Evolutionary conservation across 805 yeast species (phyloP).

Genomic region (Lachancea quebecensis): DNA sequence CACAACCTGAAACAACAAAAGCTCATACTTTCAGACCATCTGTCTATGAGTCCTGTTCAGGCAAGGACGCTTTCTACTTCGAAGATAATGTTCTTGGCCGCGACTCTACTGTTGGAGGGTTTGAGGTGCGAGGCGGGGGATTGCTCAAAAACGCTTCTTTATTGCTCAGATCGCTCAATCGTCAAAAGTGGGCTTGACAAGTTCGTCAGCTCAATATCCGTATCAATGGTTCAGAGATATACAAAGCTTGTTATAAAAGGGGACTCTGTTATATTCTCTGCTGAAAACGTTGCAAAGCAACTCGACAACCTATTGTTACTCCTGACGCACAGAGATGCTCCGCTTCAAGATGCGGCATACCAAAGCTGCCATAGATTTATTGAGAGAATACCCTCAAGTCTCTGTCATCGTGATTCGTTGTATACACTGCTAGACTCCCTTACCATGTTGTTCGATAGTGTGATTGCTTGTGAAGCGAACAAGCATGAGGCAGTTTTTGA

Average conservation of each 20-base stretch:
- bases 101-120: slow-evolving; percentile 71
- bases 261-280: slow-evolving; percentile 47
- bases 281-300: slow-evolving; percentile 58
- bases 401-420: slow-evolving; percentile 67
- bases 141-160: slow-evolving; percentile 67
- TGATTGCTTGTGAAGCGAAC: slow-evolving; percentile 74
- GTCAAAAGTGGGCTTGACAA: slow-evolving; percentile 61
- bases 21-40: slow-evolving; percentile 39
- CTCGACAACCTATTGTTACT: slow-evolving; percentile 57
- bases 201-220: slow-evolving; percentile 59
- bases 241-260: slow-evolving; percentile 46
- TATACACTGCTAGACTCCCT: slow-evolving; percentile 78
- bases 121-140: slow-evolving; percentile 75
- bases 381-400: slow-evolving; percentile 60
- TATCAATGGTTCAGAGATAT: slow-evolving; percentile 51
- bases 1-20: slow-evolving; percentile 72
- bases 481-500: slow-evolving; percentile 79
- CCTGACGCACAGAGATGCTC: slow-evolving; percentile 71
- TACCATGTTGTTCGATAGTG: slow-evolving; percentile 68
- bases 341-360: slow-evolving; percentile 73
- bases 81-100: slow-evolving; percentile 79
- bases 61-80: slow-evolving; percentile 56
- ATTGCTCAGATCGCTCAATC: slow-evolving; percentile 82
- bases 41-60: slow-evolving; percentile 42
- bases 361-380: slow-evolving; percentile 68